phyloP scores from a whole-genome alignment of 805 yeast genomes.

The Saturnispora mendoncae region DNA sequence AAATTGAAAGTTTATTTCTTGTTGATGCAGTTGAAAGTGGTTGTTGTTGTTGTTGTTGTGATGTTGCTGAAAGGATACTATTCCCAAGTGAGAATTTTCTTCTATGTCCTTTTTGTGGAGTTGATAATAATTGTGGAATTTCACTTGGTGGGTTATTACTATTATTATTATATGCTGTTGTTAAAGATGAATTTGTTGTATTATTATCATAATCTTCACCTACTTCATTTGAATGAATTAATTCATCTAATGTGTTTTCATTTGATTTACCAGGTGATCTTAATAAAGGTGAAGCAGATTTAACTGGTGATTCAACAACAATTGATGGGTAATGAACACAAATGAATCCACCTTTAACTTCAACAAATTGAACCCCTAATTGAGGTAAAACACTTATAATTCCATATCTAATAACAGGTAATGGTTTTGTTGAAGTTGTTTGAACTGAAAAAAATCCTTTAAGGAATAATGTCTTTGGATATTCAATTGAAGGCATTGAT shows the following conservation, averaged over 20 bases:
- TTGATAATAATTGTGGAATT: constrained; percentile 13
- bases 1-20: constrained; percentile 31
- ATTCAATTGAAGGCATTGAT: constrained; percentile 89
- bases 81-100: constrained; percentile 59
- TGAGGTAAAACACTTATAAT: constrained; percentile 68
- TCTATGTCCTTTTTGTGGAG: constrained; percentile 39
- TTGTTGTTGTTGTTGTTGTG: background rate
- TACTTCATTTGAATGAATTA: constrained; percentile 5
- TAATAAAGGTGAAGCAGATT: constrained; percentile 9
- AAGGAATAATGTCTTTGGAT: constrained; percentile 80
- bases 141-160: constrained; percentile 24
- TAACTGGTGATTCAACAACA: constrained; percentile 13
- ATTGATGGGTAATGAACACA: constrained; percentile 62
- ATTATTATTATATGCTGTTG: background rate
- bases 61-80: constrained; percentile 25
- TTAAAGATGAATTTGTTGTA: constrained; percentile 15
- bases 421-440: constrained; percentile 86
- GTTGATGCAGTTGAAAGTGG: constrained; percentile 21
- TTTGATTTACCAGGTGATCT: constrained; percentile 7
- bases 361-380: constrained; percentile 73
- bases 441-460: constrained; percentile 93
- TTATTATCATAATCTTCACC: background rate
- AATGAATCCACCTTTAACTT: constrained; percentile 88
- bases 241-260: background rate
- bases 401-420: constrained; percentile 80